phyloP scores from a whole-genome alignment of 495 filamentous ascomycete species.

The Hypoxylon rickii region DNA sequence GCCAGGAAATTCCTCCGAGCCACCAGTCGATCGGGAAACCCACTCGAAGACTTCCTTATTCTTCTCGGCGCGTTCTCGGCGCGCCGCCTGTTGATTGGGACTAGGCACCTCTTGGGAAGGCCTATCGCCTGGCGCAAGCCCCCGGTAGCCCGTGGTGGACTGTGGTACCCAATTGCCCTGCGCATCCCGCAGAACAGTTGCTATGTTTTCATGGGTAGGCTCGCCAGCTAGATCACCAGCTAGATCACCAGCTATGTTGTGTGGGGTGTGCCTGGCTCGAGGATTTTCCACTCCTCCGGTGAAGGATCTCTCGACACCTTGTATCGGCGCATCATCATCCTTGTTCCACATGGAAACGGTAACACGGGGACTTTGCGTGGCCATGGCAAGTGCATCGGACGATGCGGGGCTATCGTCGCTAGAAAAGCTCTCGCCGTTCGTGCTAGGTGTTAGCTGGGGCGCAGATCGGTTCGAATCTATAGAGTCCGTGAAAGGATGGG shows the following conservation, averaged over 20 bases:
- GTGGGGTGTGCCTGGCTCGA: constrained; percentile 19
- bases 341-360: constrained; percentile 55
- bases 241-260: constrained; percentile 32
- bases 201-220: constrained; percentile 6
- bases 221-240: constrained; percentile 35
- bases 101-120: constrained; percentile 44
- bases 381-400: constrained; percentile 41
- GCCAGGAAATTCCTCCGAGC: constrained; percentile 4
- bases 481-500: constrained; percentile 36
- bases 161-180: constrained; percentile 46
- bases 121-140: constrained; percentile 49
- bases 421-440: constrained; percentile 51
- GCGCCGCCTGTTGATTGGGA: constrained; percentile 44
- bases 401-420: constrained; percentile 52
- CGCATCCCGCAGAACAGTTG: constrained; percentile 38
- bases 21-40: constrained; percentile 38
- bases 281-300: constrained; percentile 19
- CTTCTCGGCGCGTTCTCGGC: constrained; percentile 42
- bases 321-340: constrained; percentile 37
- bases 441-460: constrained; percentile 53
- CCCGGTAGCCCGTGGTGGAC: constrained; percentile 42
- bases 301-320: constrained; percentile 38
- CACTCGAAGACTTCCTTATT: constrained; percentile 50
- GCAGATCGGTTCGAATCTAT: constrained; percentile 33
- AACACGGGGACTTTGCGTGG: constrained; percentile 52